Percentiles rank a stretch among this genome's conserved stretches.
These are phyloP conservation scores for Polytrichum formosum DNA, from an alignment of 225 moss, liverwort and hornwort genomes.

Conservation along the genomic window DNA sequence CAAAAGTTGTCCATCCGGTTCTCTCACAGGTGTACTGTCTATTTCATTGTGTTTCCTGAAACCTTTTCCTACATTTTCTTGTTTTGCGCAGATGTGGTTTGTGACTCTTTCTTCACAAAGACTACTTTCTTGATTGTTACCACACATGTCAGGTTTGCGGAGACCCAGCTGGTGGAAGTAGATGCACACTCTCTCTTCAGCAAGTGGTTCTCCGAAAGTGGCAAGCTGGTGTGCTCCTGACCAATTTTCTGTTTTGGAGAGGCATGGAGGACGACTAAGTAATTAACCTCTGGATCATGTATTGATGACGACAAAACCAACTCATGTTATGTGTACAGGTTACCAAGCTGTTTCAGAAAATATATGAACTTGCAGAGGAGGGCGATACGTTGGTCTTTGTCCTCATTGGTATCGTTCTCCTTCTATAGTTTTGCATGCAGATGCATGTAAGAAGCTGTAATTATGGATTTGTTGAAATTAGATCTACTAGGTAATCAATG, in stretches of 20 bases:
- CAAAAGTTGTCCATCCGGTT: constrained; percentile 40
- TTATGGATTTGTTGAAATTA: too few relatives aligned
- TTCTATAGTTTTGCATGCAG: too few relatives aligned
- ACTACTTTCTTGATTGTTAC: not conserved
- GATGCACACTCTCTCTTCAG: constrained; percentile 50
- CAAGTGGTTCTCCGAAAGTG: constrained; percentile 57
- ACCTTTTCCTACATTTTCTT: not conserved
- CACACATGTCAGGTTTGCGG: constrained; percentile 25
- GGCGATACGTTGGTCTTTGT: constrained; percentile 41
- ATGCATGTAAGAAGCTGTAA: too few relatives aligned
- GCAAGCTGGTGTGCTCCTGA: constrained; percentile 28
- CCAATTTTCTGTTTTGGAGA: not conserved
- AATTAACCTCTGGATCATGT: not conserved
- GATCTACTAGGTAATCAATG: too few relatives aligned
- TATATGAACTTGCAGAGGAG: constrained; percentile 44
- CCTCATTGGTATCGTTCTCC: constrained; percentile 25
- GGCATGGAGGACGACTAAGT: not conserved
- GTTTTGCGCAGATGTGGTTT: not conserved
- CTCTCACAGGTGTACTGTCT: constrained; percentile 23
- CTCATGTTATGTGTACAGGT: constrained; percentile 22
- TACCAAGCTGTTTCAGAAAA: constrained; percentile 38
- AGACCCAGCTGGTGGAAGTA: constrained; percentile 37
- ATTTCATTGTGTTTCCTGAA: not conserved
- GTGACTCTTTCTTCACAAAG: not conserved
- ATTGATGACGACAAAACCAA: too few relatives aligned